phyloP scores from a whole-genome alignment of 2,329 filamentous ascomycete genomes.

The Aspergillus persii region DNA sequence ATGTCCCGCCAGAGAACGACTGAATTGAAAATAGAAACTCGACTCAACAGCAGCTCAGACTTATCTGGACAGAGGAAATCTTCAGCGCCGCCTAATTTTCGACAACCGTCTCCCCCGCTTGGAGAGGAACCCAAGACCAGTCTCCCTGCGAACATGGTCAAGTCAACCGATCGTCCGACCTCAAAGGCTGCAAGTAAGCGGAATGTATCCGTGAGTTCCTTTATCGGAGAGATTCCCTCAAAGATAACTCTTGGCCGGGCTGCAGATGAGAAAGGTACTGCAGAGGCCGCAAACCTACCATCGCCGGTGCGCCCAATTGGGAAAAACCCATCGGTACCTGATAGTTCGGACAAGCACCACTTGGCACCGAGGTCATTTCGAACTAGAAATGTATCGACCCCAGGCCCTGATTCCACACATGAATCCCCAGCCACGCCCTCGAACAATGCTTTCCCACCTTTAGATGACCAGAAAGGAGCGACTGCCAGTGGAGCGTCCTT shows the following conservation, averaged over 20 bases:
- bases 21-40: conserved; percentile 86
- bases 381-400: conserved; percentile 69
- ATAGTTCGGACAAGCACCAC: conserved; percentile 62
- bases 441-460: conserved; percentile 62
- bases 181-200: conserved; percentile 25
- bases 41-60: conserved; percentile 25
- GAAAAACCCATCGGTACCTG: conserved; percentile 41
- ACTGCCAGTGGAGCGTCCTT: conserved; percentile 57
- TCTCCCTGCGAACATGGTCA: conserved; percentile 9
- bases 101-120: conserved; percentile 23
- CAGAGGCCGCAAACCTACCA: conserved; percentile 30
- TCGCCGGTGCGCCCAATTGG: conserved; percentile 36
- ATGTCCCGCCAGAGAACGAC: conserved; percentile 77
- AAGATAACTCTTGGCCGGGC: conserved; percentile 44
- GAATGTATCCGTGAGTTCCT: conserved; percentile 35
- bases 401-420: conserved; percentile 60
- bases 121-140: conserved; percentile 27
- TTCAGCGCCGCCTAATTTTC: conserved; percentile 24
- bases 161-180: conserved; percentile 10
- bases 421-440: conserved; percentile 72
- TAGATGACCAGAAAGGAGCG: conserved; percentile 45
- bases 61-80: conserved; percentile 27
- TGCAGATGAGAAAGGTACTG: conserved; percentile 40
- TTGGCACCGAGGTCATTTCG: conserved; percentile 71
- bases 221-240: conserved; percentile 39